phyloP scores from a whole-genome alignment of 257 asterid species.

The Solanum clarkiae region DNA sequence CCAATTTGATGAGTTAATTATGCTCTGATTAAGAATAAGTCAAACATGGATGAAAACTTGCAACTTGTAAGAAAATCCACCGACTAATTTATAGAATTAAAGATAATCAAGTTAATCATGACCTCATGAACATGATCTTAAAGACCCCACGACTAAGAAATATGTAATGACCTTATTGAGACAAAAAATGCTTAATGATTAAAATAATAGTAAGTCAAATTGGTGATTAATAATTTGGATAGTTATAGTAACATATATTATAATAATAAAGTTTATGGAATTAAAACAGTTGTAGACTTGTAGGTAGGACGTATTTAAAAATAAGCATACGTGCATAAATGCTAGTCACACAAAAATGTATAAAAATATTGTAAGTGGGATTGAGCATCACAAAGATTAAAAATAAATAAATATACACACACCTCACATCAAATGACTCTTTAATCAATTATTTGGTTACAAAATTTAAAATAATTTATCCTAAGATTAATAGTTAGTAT shows the following conservation, averaged over 20 bases:
- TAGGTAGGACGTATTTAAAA: neutral
- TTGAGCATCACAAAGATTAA: neutral
- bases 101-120: neutral
- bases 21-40: neutral
- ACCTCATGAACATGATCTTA: neutral
- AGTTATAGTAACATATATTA: neutral
- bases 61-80: neutral
- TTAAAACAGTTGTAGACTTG: neutral
- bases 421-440: too few relatives aligned
- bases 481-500: too few relatives aligned
- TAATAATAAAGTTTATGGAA: neutral
- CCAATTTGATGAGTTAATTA: neutral
- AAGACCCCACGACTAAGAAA: neutral
- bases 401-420: too few relatives aligned
- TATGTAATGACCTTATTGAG: neutral
- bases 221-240: neutral
- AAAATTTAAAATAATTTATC: too few relatives aligned
- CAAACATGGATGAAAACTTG: neutral
- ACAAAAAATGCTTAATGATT: neutral
- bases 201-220: neutral
- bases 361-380: neutral
- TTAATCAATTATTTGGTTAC: too few relatives aligned
- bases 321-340: neutral
- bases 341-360: neutral
- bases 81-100: neutral